Evolutionary conservation across 495 filamentous ascomycete genomes (phyloP), one percentile per base, ranked within the genome.

Genomic region (Penicillium angulare): DNA sequence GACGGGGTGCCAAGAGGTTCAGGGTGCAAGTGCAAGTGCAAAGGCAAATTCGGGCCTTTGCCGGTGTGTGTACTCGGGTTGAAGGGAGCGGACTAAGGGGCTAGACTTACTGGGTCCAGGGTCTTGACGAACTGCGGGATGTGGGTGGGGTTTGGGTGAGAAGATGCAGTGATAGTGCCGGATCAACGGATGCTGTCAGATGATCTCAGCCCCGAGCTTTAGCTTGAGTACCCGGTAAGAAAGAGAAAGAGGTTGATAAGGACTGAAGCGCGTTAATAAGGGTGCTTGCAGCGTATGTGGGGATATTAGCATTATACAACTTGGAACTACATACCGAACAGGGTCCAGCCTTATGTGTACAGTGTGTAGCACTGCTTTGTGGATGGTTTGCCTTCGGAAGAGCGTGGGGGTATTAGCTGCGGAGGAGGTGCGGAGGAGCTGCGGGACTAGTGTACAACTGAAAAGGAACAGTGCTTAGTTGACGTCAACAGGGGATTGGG

Each of bases 131-230:
- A 32, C 5, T 13, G 31, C 33, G 5, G 20, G 32, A 36, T n/a
- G 45, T 38, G 45, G 31, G 45, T 22, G 31, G 13, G 21, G 43
- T 10, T 22, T 18, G 21, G n/a, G 3, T 36, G 34, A 29, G 43
- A 29, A 12, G 8, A 48, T 9, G 32, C 45, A 32, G 33, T 45
- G 43, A 54, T 65, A 63, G 62, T 53, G 53, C 62, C 70, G 70
- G 70, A 55, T 66, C 60, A 73, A 72, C 68, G 70, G 70, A 73
- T 53, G 51, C 51, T 52, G 56, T 53, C 40, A 61, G 59, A 57
- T 55, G 53, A 57, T 51, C 50, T 49, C 50, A 51, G 44, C 48
- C 47, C 42, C 53, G 45, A 31, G 41, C n/a, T n/a, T 7, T 18
- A 36, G 20, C 22, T 29, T 32, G 24, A 26, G 27, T 31, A 31